Base-by-base conservation (phyloP, 2,329 filamentous ascomycete species). In the Phoma sp. region DNA sequence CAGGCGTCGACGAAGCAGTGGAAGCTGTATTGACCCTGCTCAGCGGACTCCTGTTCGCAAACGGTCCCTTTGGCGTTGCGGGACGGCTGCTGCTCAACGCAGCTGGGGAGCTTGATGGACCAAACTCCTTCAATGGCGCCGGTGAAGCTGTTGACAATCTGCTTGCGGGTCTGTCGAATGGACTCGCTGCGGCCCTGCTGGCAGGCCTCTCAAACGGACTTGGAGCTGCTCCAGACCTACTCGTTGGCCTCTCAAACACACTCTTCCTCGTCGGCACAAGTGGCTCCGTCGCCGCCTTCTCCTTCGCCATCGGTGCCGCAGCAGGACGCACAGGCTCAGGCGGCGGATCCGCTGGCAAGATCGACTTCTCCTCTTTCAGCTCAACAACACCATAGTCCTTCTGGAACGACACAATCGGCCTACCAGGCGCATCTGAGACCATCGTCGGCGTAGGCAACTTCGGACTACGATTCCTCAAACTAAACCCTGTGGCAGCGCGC, bases 381-480 rank as follows among this genome's bases (percentile, higher is more conserved):
- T 92, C 88, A 82, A 89, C 81, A 73, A 90, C 87, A 73, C 84
- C 85, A 87, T 91, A 96, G 73, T 89, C 85, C 69, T 85, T 85
- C 77, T 96, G 85, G 83, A 98, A 98, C 83, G 93, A 98, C 82
- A 98, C 93, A 81, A 98, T 98, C 60, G 93, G 93, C 72, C 93
- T 87, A 66, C 92, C 92, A 66, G 90, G 89, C 71, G 84, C 90
- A 78, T 97, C 90, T 79, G 92, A 97, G 76, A 98, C 93, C 69
- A 91, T 88, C 48, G 90, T 91, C 61, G 93, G 93, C 69, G 89
- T 93, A 23, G 93, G 93, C 58, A 98, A 81, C 72, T 91, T 96
- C 52, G 87, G 78, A 76, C 92, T 97, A 70, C 93, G 88, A 75
- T 96, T 92, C 73, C 87, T 92, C 60, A 95, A 80, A 72, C 82